Conservation (phyloP, 2,329 filamentous ascomycete species). For the Talaromyces pinophilus region DNA sequence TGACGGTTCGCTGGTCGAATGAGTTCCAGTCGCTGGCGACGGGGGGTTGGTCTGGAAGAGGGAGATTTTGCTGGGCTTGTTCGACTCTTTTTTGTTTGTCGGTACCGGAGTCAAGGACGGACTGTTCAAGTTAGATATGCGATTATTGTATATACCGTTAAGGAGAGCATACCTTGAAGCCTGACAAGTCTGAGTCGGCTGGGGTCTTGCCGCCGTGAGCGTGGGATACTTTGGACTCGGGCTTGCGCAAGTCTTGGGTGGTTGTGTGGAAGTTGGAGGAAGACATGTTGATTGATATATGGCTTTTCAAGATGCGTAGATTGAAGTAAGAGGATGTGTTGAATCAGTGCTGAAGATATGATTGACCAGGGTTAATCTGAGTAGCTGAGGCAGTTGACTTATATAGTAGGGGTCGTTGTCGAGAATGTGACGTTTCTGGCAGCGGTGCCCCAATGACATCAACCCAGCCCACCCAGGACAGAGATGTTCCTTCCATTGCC, state of each 20-base stretch:
- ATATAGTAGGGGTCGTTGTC: neutral
- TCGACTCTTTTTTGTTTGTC: conserved; percentile 67
- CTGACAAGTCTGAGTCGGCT: conserved; percentile 47
- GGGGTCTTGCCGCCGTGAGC: conserved; percentile 46
- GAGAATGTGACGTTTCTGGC: conserved; percentile 1
- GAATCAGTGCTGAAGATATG: neutral
- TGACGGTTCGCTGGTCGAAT: conserved; percentile 66
- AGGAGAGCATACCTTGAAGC: conserved; percentile 46
- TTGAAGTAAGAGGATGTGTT: neutral
- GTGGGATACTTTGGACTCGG: conserved; percentile 45
- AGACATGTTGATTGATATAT: conserved; percentile 24
- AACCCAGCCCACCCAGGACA: neutral
- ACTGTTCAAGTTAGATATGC: conserved; percentile 31
- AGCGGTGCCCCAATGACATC: conserved; percentile 15
- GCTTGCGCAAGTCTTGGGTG: conserved; percentile 52
- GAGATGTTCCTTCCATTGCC: conserved; percentile 1
- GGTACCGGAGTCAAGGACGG: conserved; percentile 43
- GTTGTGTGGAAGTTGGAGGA: conserved; percentile 52
- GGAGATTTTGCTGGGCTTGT: conserved; percentile 69
- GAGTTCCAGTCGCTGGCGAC: conserved; percentile 77
- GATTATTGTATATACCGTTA: neutral
- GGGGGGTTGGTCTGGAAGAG: conserved; percentile 76
- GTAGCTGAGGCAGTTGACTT: neutral
- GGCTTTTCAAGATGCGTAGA: neutral
- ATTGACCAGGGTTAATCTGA: neutral